phyloP scores from a whole-genome alignment of 495 filamentous ascomycete genomes.

The Penicillium odoratum region DNA sequence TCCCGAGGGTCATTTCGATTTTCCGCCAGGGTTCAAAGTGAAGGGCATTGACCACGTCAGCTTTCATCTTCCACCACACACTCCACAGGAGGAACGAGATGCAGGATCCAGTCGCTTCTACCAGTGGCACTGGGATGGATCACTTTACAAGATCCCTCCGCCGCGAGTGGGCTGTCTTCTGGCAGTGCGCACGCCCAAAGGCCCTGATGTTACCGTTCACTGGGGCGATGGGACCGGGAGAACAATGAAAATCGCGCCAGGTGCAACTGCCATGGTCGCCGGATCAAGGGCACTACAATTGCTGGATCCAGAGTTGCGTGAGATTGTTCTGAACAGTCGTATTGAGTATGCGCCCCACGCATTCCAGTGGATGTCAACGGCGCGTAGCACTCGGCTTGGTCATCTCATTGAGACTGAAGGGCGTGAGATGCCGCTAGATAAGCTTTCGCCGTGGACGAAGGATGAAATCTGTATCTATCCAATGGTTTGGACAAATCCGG shows the following conservation, averaged over 20 bases:
- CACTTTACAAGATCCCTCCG: constrained; percentile 27
- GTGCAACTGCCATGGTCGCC: not conserved
- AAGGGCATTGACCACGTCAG: constrained; percentile 29
- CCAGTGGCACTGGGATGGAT: constrained; percentile 33
- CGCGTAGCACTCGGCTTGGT: constrained; percentile 25
- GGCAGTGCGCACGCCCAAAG: constrained; percentile 30
- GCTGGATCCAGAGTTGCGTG: constrained; percentile 6
- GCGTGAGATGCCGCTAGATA: constrained; percentile 26
- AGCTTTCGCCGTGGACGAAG: constrained; percentile 23
- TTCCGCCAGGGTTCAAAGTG: constrained; percentile 32
- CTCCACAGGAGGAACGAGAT: constrained; percentile 25
- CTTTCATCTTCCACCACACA: constrained; percentile 31
- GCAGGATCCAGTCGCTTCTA: constrained; percentile 28
- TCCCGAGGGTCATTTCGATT: constrained; percentile 25
- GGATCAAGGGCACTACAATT: not conserved
- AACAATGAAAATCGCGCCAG: constrained; percentile 12
- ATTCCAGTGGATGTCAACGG: constrained; percentile 35
- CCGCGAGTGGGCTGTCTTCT: constrained; percentile 32
- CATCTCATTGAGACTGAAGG: constrained; percentile 30
- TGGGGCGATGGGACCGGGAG: constrained; percentile 33
- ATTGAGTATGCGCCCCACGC: constrained; percentile 35
- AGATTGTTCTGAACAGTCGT: constrained; percentile 24
- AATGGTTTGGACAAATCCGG: constrained; percentile 34
- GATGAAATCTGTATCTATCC: constrained; percentile 29
- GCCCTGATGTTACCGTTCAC: constrained; percentile 30